Conservation (phyloP, 306 rosid species). For the Delonix regia region DNA sequence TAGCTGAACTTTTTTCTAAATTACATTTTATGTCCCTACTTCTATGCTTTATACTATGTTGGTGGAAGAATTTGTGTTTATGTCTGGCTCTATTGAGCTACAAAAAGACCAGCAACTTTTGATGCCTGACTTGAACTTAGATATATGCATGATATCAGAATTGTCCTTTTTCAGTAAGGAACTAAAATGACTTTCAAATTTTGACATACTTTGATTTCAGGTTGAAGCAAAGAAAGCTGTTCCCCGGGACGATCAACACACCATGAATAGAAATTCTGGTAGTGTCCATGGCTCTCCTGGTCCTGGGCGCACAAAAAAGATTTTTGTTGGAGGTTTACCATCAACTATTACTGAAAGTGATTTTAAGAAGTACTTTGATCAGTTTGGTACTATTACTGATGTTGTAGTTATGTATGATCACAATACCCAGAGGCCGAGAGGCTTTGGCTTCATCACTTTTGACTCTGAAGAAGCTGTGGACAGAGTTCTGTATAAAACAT, state of each 20-base stretch:
- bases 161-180: slow-evolving; percentile 20
- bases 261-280: slow-evolving; percentile 54
- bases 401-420: slow-evolving; percentile 98
- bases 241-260: slow-evolving; percentile 86
- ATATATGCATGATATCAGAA: slow-evolving; percentile 42
- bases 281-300: slow-evolving; percentile 71
- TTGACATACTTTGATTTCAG: slow-evolving; percentile 54
- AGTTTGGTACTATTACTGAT: slow-evolving; percentile 82
- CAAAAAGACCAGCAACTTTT: not conserved
- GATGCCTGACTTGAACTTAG: slow-evolving; percentile 15
- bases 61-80: slow-evolving; percentile 1
- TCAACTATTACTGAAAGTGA: slow-evolving; percentile 83
- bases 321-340: slow-evolving; percentile 91
- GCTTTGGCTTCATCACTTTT: slow-evolving; percentile 91
- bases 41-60: slow-evolving; percentile 1
- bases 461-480: slow-evolving; percentile 92
- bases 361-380: slow-evolving; percentile 84
- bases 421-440: slow-evolving; percentile 95
- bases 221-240: slow-evolving; percentile 99
- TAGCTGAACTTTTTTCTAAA: not conserved
- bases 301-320: slow-evolving; percentile 83
- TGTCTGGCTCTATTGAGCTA: not conserved
- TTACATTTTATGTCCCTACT: slow-evolving; percentile 7
- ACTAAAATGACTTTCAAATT: slow-evolving; percentile 29
- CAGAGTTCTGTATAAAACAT: slow-evolving; percentile 76